Evolutionary conservation across 192 early-diverging fungal species (phyloP).

Genomic region (Coemansia sp.): DNA sequence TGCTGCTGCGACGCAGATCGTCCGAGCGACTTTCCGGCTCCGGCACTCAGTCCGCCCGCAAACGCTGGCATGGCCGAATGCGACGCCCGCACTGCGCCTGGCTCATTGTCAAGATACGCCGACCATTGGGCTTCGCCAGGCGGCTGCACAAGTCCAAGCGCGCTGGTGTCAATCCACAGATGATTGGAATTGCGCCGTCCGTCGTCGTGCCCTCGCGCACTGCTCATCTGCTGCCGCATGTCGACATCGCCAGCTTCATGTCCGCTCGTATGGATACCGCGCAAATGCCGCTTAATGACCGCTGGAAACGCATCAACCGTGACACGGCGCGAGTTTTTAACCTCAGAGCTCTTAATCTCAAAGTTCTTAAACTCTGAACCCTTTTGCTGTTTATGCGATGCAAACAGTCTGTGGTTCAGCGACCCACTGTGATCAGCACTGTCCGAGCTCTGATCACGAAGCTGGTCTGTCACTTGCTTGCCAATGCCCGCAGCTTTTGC

Average conservation of each 20-base stretch:
- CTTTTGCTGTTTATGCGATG: background rate
- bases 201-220: constrained; percentile 1
- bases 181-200: constrained; percentile 7
- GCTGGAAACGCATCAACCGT: constrained; percentile 55
- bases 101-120: constrained; percentile 12
- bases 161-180: constrained; percentile 41
- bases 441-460: background rate
- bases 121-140: constrained; percentile 27
- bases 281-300: constrained; percentile 44
- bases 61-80: constrained; percentile 19
- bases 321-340: constrained; percentile 34
- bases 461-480: background rate
- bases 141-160: background rate
- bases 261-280: constrained; percentile 14
- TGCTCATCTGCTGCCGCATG: background rate
- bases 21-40: constrained; percentile 24
- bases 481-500: background rate
- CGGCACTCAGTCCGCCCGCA: constrained; percentile 4
- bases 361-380: constrained; percentile 15
- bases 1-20: constrained; percentile 52
- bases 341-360: background rate
- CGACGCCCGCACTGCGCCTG: background rate
- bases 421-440: background rate
- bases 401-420: background rate
- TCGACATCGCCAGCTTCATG: background rate